Evolutionary conservation across 164 flowering plant genomes (phyloP).

Genomic region (Tetracentron sinense): DNA sequence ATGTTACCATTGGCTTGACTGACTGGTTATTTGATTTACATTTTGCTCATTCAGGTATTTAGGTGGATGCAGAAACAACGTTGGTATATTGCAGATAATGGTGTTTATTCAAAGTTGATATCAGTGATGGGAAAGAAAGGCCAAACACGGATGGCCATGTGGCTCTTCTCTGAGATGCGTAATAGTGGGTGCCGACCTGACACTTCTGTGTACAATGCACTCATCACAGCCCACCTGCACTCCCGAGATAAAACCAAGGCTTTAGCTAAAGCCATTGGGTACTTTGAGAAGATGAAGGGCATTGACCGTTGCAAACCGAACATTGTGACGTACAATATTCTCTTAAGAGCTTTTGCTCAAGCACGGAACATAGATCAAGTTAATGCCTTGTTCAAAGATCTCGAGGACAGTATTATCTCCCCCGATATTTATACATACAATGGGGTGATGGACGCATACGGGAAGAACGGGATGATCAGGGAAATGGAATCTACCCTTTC

Average conservation of each 20-base stretch:
- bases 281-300: conserved; percentile 89
- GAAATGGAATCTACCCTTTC: conserved; percentile 85
- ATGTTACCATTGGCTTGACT: conserved; percentile 2
- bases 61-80: conserved; percentile 98
- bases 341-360: conserved; percentile 84
- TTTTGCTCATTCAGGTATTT: conserved; percentile 56
- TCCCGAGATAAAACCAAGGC: conserved; percentile 81
- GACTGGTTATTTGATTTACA: conserved; percentile 4
- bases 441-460: conserved; percentile 96
- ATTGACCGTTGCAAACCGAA: conserved; percentile 81
- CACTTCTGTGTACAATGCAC: conserved; percentile 91
- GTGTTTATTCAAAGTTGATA: conserved; percentile 84
- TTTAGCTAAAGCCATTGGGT: conserved; percentile 65
- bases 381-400: conserved; percentile 69
- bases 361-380: conserved; percentile 65
- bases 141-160: conserved; percentile 90
- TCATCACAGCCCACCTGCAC: conserved; percentile 86
- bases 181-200: conserved; percentile 94
- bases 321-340: conserved; percentile 90
- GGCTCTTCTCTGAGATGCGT: conserved; percentile 99
- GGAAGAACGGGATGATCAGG: conserved; percentile 82
- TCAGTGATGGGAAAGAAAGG: conserved; percentile 97
- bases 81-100: conserved; percentile 95
- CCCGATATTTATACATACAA: conserved; percentile 86
- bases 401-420: conserved; percentile 55